Percentiles rank a stretch among this genome's conserved stretches.
Evolutionary conservation across 2,329 filamentous ascomycete species (phyloP).

Genomic region (Penicillium glabrum): DNA sequence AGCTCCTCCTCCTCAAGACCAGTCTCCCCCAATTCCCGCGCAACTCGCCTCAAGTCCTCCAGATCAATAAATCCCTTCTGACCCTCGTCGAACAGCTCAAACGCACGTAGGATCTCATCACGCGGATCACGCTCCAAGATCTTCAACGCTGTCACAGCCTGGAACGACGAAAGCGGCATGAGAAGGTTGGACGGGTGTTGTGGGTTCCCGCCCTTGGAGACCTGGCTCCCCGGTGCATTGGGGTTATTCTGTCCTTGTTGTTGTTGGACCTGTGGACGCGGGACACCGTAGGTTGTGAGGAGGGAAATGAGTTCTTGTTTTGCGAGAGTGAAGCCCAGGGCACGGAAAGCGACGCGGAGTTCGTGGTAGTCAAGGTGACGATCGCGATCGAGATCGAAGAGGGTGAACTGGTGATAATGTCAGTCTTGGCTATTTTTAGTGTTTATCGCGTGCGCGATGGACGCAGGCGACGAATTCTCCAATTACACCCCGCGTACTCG

Average conservation of each 20-base stretch:
- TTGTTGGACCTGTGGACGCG: constrained; percentile 58
- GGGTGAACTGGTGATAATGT: constrained; percentile 65
- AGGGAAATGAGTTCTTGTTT: constrained; percentile 81
- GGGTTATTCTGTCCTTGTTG: constrained; percentile 31
- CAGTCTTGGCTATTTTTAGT: not conserved
- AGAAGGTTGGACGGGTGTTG: constrained; percentile 66
- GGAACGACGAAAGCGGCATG: constrained; percentile 70
- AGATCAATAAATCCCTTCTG: constrained; percentile 88
- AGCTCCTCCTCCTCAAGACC: constrained; percentile 91
- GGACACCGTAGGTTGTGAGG: constrained; percentile 76
- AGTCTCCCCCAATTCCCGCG: constrained; percentile 82
- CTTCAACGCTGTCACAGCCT: constrained; percentile 73
- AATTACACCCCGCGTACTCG: not conserved
- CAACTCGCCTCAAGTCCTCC: constrained; percentile 82
- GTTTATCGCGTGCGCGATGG: not conserved
- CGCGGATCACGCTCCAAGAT: constrained; percentile 81
- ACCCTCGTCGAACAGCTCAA: constrained; percentile 89
- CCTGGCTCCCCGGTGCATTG: constrained; percentile 21
- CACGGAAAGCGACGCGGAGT: constrained; percentile 93
- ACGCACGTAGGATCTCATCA: constrained; percentile 88
- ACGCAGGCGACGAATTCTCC: not conserved
- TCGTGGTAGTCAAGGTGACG: constrained; percentile 95
- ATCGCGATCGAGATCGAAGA: constrained; percentile 97
- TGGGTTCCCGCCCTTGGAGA: constrained; percentile 44
- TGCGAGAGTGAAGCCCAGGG: constrained; percentile 86